Percentiles rank a stretch among this genome's conserved stretches.
Evolutionary conservation across 352 stramenopile genomes (phyloP).

Genomic region (Globisporangium abappressorium): DNA sequence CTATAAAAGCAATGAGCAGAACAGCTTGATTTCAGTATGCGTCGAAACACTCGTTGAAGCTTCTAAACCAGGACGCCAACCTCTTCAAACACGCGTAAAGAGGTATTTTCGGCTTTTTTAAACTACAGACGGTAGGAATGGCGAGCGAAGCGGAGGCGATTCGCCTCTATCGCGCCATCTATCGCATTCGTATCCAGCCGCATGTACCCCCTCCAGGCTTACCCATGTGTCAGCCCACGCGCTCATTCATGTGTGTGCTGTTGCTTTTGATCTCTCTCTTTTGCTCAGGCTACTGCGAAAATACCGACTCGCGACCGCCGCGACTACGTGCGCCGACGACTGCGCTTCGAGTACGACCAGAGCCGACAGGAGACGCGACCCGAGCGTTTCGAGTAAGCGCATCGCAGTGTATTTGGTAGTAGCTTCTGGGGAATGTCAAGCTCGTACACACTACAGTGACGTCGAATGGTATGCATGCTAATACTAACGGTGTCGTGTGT

Average conservation of each 20-base stretch:
- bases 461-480: not conserved
- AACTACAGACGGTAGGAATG: not conserved
- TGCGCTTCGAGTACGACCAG: slow-evolving; percentile 74
- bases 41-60: not conserved
- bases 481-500: not conserved
- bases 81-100: not conserved
- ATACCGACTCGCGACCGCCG: slow-evolving; percentile 67
- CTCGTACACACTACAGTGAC: not conserved
- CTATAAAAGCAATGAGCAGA: not conserved
- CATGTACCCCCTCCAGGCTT: not conserved
- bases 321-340: slow-evolving; percentile 61
- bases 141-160: slow-evolving; percentile 35
- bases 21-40: not conserved
- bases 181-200: slow-evolving; percentile 41
- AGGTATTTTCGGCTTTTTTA: not conserved
- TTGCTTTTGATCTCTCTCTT: not conserved
- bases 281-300: slow-evolving; percentile 44
- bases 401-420: not conserved
- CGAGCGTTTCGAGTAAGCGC: slow-evolving; percentile 53
- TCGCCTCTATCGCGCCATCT: slow-evolving; percentile 72
- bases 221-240: too few relatives aligned
- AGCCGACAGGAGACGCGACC: slow-evolving; percentile 45
- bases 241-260: not conserved
- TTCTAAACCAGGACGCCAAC: not conserved
- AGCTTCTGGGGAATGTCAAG: not conserved